Base-by-base conservation (phyloP, 2,329 filamentous ascomycete genomes). In the Scedosporium boydii region DNA sequence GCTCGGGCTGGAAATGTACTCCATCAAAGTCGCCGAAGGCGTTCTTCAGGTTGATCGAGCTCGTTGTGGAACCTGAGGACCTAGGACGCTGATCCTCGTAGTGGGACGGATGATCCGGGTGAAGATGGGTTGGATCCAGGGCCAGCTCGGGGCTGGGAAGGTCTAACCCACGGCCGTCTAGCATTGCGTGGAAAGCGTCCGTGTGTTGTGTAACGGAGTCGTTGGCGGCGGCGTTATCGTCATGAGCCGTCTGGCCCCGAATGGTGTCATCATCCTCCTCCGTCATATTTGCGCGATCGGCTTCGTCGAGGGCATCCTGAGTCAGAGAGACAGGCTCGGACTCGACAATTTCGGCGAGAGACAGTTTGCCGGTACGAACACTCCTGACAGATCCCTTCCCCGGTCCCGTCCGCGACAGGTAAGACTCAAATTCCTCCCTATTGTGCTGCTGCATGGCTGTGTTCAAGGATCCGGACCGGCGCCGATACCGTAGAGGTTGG, bases 1-100 rank as follows among this genome's bases (percentile, higher is more conserved):
- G n/a, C 4, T 85, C 80, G 3, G 87, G 82, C 29, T 84, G 81
- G 71, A 86, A 91, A 70, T 93, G 89, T 14, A 88, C 87, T 44
- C 90, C 90, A 70, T 95, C 90, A 70, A 95, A 95, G 71, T 93
- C 89, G 51, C 85, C 82, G 76, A 93, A 95, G 3, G 89, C 83
- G 46, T 81, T 80, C 75, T 65, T 85, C 78, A 18, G 84, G 84
- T 70, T 89, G 85, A 38, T 88, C 85, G 63, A 80, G 86, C 2
- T 88, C 89, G 62, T 82, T 82, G 56, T 75, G 3, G 85, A 87
- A 10, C 77, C 81, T 9, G 82, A 77, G 3, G 83, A 84, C 9
- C 68, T 67, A 0, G 75, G 72, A 16, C 73, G 69, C 56, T 67
- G 63, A 12, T 69, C 63, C 5, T 68, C 64, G 2, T 64, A 55